phyloP scores from a whole-genome alignment of 805 yeast species.

The Wickerhamiella spandovensis region DNA sequence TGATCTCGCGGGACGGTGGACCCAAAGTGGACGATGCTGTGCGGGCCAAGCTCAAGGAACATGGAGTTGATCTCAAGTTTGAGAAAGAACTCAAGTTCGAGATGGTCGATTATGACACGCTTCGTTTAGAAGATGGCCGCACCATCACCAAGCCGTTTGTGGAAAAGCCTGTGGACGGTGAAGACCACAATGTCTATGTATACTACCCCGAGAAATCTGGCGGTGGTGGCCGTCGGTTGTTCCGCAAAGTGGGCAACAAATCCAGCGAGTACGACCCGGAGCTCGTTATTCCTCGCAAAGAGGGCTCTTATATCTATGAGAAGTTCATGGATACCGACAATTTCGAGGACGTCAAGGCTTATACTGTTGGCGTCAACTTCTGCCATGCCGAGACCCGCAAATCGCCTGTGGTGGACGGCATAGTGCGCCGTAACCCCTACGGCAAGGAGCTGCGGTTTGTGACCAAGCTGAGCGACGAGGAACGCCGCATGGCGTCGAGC shows the following conservation, averaged over 20 bases:
- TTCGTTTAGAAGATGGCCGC: slow-evolving; percentile 61
- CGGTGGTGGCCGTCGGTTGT: slow-evolving; percentile 92
- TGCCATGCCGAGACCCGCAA: slow-evolving; percentile 98
- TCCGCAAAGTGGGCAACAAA: slow-evolving; percentile 93
- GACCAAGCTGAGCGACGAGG: slow-evolving; percentile 64
- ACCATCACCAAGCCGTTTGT: slow-evolving; percentile 79
- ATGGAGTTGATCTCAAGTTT: slow-evolving; percentile 43
- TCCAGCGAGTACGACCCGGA: slow-evolving; percentile 90
- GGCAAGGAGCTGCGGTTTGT: slow-evolving; percentile 92
- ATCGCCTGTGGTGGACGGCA: slow-evolving; percentile 98
- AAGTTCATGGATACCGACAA: slow-evolving; percentile 95
- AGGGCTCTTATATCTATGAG: slow-evolving; percentile 87
- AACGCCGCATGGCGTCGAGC: slow-evolving; percentile 63
- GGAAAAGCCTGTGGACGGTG: slow-evolving; percentile 98
- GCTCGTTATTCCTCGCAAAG: slow-evolving; percentile 59
- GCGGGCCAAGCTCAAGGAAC: slow-evolving; percentile 40
- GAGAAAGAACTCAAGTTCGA: slow-evolving; percentile 61
- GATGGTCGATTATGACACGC: slow-evolving; percentile 76
- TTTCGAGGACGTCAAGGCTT: slow-evolving; percentile 96
- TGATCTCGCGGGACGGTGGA: slow-evolving; percentile 93
- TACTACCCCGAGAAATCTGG: slow-evolving; percentile 82
- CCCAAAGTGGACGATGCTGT: slow-evolving; percentile 69
- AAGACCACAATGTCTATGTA: slow-evolving; percentile 90
- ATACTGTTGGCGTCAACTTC: slow-evolving; percentile 80
- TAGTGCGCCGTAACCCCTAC: slow-evolving; percentile 90